A percentile compares a stretch with the other conserved stretches of the same genome.
phyloP scores from a whole-genome alignment of 2,329 filamentous ascomycete genomes.

The Aspergillus novofumigatus region DNA sequence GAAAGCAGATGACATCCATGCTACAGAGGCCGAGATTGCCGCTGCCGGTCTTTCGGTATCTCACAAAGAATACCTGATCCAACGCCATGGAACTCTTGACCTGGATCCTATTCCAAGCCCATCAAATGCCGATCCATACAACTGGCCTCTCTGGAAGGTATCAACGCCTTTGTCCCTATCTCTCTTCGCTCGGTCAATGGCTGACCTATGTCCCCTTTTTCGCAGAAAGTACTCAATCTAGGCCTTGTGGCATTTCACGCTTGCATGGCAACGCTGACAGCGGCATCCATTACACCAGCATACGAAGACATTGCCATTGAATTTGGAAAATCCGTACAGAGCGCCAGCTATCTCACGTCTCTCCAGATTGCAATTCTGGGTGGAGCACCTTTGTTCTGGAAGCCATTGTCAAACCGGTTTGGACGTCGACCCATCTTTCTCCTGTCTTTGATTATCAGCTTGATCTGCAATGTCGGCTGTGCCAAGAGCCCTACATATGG shows the following conservation, averaged over 20 bases:
- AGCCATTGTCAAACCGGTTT: conserved; percentile 50
- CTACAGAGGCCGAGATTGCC: conserved; percentile 24
- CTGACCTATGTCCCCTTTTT: not conserved
- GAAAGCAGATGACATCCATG: conserved; percentile 8
- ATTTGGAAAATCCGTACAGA: conserved; percentile 46
- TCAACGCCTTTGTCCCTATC: not conserved
- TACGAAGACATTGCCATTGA: conserved; percentile 51
- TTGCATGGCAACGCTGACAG: conserved; percentile 56
- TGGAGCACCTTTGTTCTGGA: conserved; percentile 53
- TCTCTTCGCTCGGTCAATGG: not conserved
- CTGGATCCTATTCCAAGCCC: conserved; percentile 52
- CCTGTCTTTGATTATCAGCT: conserved; percentile 47
- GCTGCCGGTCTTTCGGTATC: conserved; percentile 24
- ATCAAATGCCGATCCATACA: conserved; percentile 52
- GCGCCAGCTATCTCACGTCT: conserved; percentile 51
- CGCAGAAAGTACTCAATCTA: conserved; percentile 53
- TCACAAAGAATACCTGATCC: conserved; percentile 47
- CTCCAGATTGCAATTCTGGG: conserved; percentile 53
- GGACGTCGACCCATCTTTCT: conserved; percentile 55
- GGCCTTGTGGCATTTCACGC: conserved; percentile 55
- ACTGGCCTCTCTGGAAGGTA: conserved; percentile 54
- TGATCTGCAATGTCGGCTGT: conserved; percentile 55
- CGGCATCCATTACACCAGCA: conserved; percentile 53
- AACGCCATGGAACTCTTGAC: conserved; percentile 53
- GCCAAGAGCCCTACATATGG: conserved; percentile 48